Evolutionary conservation across 331 rosid genomes (phyloP).

Genomic region (Phaseolus coccineus): DNA sequence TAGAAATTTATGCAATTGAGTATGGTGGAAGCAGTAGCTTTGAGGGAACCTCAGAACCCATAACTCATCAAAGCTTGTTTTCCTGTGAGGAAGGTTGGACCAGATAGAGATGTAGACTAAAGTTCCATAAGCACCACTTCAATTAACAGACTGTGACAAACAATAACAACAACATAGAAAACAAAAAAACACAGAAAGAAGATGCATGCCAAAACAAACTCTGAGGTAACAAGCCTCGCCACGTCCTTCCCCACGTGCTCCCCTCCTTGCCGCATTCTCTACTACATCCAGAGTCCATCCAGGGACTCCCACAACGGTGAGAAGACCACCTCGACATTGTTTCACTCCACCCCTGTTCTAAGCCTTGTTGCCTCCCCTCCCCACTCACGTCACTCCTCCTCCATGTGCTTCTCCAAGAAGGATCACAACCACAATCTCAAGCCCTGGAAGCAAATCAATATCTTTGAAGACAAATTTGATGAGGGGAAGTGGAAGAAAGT

Average conservation of each 20-base stretch:
- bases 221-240: conserved; percentile 86
- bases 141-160: too few species aligned
- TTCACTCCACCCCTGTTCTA: conserved; percentile 86
- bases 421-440: conserved; percentile 45
- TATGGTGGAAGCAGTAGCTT: conserved; percentile 50
- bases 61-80: conserved; percentile 53
- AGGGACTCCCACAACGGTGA: conserved; percentile 97
- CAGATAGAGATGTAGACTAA: conserved; percentile 53
- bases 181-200: not conserved
- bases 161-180: too few species aligned
- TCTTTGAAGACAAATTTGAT: conserved; percentile 65
- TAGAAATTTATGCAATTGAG: conserved; percentile 55
- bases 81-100: conserved; percentile 52
- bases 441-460: conserved; percentile 80
- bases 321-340: conserved; percentile 85
- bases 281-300: conserved; percentile 94
- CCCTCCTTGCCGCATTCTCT: conserved; percentile 85
- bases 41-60: conserved; percentile 65
- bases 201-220: conserved; percentile 96
- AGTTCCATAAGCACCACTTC: conserved; percentile 66
- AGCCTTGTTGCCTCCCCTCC: conserved; percentile 91
- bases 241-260: conserved; percentile 84
- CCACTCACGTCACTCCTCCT: conserved; percentile 80
- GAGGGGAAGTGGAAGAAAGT: conserved; percentile 12
- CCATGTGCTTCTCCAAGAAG: conserved; percentile 68